Conservation (phyloP, 805 yeast genomes). For the Ogataea paradorogensis region DNA sequence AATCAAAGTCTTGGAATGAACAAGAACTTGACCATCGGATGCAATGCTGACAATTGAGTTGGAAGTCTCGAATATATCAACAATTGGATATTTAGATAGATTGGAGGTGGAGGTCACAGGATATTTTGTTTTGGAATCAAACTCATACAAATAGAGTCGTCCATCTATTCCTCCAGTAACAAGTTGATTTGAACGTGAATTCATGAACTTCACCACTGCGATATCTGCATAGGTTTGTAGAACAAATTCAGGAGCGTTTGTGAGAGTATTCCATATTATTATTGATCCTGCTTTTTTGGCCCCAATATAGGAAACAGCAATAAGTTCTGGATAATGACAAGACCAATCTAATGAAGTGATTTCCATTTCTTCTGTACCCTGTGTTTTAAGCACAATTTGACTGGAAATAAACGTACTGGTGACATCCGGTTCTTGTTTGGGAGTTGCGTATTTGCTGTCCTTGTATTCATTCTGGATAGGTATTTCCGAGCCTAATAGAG, state of each 20-base stretch:
- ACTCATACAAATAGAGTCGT: constrained; percentile 49
- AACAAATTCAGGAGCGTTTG: constrained; percentile 33
- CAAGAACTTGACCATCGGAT: constrained; percentile 20
- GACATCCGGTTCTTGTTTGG: constrained; percentile 4
- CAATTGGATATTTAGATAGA: constrained; percentile 16
- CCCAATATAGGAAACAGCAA: constrained; percentile 25
- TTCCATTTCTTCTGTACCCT: constrained; percentile 12
- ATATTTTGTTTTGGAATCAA: constrained; percentile 29
- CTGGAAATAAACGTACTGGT: constrained; percentile 4
- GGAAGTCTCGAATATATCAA: constrained; percentile 24
- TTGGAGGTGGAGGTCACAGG: constrained; percentile 19
- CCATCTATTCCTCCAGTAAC: constrained; percentile 52
- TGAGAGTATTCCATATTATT: constrained; percentile 31
- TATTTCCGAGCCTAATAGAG: constrained; percentile 4
- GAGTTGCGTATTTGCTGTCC: constrained; percentile 24
- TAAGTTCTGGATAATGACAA: constrained; percentile 28
- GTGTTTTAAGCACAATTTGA: constrained; percentile 4
- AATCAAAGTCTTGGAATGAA: constrained; percentile 25
- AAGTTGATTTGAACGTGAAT: constrained; percentile 36
- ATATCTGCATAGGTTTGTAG: constrained; percentile 42
- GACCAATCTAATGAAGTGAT: constrained; percentile 32
- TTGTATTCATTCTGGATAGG: constrained; percentile 23
- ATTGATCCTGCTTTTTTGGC: constrained; percentile 14
- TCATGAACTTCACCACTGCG: constrained; percentile 39
- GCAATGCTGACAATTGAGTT: constrained; percentile 25